phyloP scores from a whole-genome alignment of 768 basidiomycete species.

The Strobilomyces confusus region DNA sequence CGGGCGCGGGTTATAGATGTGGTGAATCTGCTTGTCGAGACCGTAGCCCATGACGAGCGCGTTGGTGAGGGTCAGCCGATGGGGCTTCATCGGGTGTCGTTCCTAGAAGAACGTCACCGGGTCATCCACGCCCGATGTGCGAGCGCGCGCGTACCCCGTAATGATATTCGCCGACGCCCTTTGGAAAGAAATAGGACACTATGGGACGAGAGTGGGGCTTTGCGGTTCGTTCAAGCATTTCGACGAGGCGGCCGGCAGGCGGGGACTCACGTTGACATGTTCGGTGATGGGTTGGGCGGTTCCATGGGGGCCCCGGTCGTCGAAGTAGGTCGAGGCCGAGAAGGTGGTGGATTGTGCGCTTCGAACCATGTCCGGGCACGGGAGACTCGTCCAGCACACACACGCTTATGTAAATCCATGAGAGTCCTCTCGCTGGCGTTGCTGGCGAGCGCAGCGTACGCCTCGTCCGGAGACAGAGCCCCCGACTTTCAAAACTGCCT shows the following conservation, averaged over 20 bases:
- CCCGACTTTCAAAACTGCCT: constrained; percentile 36
- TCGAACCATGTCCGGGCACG: constrained; percentile 31
- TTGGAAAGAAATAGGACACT: constrained; percentile 96
- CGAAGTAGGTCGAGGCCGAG: constrained; percentile 71
- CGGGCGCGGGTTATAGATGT: constrained; percentile 83
- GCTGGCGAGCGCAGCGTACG: constrained; percentile 4
- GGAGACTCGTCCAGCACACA: not conserved
- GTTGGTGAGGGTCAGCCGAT: constrained; percentile 93
- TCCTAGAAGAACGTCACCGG: constrained; percentile 51
- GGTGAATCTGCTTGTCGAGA: constrained; percentile 90
- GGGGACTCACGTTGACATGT: constrained; percentile 59
- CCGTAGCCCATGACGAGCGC: constrained; percentile 95
- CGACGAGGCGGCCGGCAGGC: not conserved
- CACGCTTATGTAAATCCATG: constrained; percentile 25
- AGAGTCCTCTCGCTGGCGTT: constrained; percentile 16
- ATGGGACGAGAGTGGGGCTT: constrained; percentile 53
- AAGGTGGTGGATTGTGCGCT: constrained; percentile 49
- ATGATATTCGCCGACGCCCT: constrained; percentile 91
- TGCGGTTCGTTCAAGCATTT: constrained; percentile 16
- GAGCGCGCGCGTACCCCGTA: constrained; percentile 69
- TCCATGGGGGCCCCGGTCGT: constrained; percentile 67
- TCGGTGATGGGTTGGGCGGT: constrained; percentile 79
- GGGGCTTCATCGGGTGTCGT: constrained; percentile 98
- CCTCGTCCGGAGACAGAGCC: constrained; percentile 35
- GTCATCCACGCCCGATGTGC: not conserved